Evolutionary conservation across 2,329 filamentous ascomycete genomes (phyloP), one percentile per base, ranked within the genome.

Genomic region (Colletotrichum sp.): DNA sequence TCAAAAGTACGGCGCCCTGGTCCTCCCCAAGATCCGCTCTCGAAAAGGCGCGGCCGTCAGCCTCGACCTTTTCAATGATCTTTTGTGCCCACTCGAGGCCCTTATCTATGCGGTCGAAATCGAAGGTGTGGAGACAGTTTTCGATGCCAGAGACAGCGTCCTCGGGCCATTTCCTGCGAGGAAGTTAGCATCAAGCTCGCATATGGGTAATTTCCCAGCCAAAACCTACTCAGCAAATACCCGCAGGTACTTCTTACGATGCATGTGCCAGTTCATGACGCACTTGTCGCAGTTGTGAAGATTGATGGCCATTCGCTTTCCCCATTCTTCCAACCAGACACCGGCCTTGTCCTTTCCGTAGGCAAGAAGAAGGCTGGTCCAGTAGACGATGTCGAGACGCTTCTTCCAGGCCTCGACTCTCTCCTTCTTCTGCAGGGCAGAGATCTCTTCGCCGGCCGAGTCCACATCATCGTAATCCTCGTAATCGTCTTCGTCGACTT

Each of bases 181-280:
- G 5, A 30, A 8, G 77, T 84, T 68, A 85, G 80, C 71, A 65
- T 7, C 8, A 18, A 7, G 9, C 55, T 61, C 52, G 24, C n/a
- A 10, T 16, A 14, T n/a, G 13, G 18, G 24, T 4, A 21, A 18
- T n/a, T 34, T 14, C 43, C 10, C 32, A 36, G 57, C 16, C 6
- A 55, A 36, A 30, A 84, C 87, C 80, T 86, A 92, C 89, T 93
- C 90, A 79, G 90, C 88, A 71, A 95, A 86, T 64, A 90, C 87
- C 75, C 92, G 90, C 36, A 95, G 85, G 77, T 94, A 90, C 71
- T 87, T 85, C 76, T 90, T 90, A 77, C 94, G 93, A 34, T 89
- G 90, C 81, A 92, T 92, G 83, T 96, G 94, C 90, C 95, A 96
- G 79, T 93, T 93, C 77, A 92, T 89, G 68, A 95, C 93, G 81